A percentile compares a stretch with the other conserved stretches of the same genome.
Evolutionary conservation across 805 yeast species (phyloP).

Genomic region (Wickerhamiella dianesei): DNA sequence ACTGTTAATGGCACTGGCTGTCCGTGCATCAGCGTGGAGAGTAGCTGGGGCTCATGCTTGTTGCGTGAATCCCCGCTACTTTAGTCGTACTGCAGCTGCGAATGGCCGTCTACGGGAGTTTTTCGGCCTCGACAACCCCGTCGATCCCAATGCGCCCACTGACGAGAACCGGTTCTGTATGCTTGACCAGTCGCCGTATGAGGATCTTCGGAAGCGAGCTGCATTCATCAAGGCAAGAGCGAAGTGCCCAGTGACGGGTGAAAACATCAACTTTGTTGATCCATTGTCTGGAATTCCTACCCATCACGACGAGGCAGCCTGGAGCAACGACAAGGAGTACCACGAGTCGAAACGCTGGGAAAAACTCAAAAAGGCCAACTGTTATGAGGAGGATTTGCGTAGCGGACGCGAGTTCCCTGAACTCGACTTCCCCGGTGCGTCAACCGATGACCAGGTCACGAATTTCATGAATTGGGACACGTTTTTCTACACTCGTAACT

Average conservation of each 20-base stretch:
- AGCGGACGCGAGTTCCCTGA: slow-evolving; percentile 92
- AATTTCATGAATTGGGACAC: slow-evolving; percentile 85
- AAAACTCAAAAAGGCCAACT: slow-evolving; percentile 69
- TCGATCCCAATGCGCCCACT: slow-evolving; percentile 34
- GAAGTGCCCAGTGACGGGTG: slow-evolving; percentile 76
- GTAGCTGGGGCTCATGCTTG: neutral
- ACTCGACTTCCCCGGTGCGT: slow-evolving; percentile 78
- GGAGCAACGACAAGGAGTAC: slow-evolving; percentile 68
- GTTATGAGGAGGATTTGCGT: slow-evolving; percentile 88
- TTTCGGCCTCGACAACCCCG: slow-evolving; percentile 17
- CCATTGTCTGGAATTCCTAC: slow-evolving; percentile 95
- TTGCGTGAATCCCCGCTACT: neutral
- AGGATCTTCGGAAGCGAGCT: slow-evolving; percentile 79
- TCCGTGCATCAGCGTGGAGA: neutral
- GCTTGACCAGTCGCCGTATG: slow-evolving; percentile 88
- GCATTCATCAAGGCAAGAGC: slow-evolving; percentile 81
- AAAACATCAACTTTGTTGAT: slow-evolving; percentile 72
- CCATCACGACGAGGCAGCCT: slow-evolving; percentile 78
- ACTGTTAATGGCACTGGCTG: neutral
- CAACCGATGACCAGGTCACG: slow-evolving; percentile 56
- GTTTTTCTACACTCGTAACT: slow-evolving; percentile 81
- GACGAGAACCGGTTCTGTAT: slow-evolving; percentile 61
- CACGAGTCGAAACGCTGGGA: slow-evolving; percentile 57
- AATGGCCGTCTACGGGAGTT: slow-evolving; percentile 17
- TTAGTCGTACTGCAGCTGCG: slow-evolving; percentile 4